Evolutionary conservation across 2,329 filamentous ascomycete species (phyloP), one percentile per base, ranked within the genome.

Genomic region (Colletotrichum ledebouriae): DNA sequence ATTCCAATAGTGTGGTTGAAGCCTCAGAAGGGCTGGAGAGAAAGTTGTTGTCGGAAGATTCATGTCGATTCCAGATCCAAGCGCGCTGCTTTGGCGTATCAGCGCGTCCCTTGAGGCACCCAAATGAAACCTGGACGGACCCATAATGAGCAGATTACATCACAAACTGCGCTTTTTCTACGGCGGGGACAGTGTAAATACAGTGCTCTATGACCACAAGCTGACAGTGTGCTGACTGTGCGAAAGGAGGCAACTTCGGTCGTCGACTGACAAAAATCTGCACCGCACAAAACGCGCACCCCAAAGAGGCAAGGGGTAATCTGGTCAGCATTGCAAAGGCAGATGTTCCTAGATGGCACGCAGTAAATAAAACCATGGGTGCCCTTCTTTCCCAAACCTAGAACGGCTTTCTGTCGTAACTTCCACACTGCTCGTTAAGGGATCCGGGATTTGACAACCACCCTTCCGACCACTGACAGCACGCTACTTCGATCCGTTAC

Each of bases 221-320:
- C 2, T 0, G 0, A 63, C 52, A 53, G 44, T 63, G 11, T 6
- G 0, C 3, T 2, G 2, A 67, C 64, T 12, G 65, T 53, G 55
- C 34, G 34, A 7, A 29, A 47, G 55, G 22, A 50, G 60, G 33
- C 42, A 55, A 42, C 22, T 56, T 34, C 20, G 34, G 55, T 49
- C 33, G 33, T 46, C 59, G 60, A 65, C 41, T 56, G 33, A 15
- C 53, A 69, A 29, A 55, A 66, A 56, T 66, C 66, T 69, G 66
- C 66, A 69, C 55, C 55, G 66, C 61, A 69, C 55, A 69, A 69
- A 60, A 69, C 66, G 56, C 66, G 66, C 61, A 69, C 49, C 66
- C 20, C 33, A 49, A 68, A 56, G n/a, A 60, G 12, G 66, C 61
- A 55, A 69, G 65, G 66, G 49, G 50, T 46, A 41, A 25, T 56